phyloP scores from a whole-genome alignment of 2,329 filamentous ascomycete species.

The Chaetomium olivaceum region DNA sequence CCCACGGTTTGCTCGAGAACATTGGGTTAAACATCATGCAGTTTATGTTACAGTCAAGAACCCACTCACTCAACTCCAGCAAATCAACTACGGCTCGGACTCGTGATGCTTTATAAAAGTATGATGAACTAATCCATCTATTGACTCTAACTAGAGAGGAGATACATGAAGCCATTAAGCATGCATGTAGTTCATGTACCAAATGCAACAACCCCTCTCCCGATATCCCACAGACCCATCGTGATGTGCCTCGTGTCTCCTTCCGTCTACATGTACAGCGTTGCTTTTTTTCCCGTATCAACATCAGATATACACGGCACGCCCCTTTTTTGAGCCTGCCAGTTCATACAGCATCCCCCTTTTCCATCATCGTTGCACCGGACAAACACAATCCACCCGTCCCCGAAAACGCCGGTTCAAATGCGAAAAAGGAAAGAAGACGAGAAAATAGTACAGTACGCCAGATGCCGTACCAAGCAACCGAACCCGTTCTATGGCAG shows the following conservation, averaged over 20 bases:
- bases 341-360: conserved; percentile 5
- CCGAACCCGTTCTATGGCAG: conserved; percentile 16
- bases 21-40: background rate
- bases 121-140: conserved; percentile 10
- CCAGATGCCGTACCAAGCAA: conserved; percentile 4
- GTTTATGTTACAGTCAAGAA: background rate
- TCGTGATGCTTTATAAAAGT: background rate
- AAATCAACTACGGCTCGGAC: background rate
- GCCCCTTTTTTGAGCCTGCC: background rate
- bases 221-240: background rate
- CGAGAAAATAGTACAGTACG: conserved; percentile 2
- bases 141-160: conserved; percentile 13
- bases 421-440: conserved; percentile 12
- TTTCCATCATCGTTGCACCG: background rate
- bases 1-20: background rate
- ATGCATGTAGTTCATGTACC: background rate
- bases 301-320: background rate
- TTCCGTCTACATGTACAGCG: background rate
- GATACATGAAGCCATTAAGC: conserved; percentile 8
- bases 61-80: background rate
- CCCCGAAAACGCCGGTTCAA: conserved; percentile 15
- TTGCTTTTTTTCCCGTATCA: background rate
- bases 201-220: background rate
- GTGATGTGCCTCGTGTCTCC: background rate
- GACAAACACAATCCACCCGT: background rate